phyloP scores from a whole-genome alignment of 257 asterid genomes.

The Solanum pennellii region DNA sequence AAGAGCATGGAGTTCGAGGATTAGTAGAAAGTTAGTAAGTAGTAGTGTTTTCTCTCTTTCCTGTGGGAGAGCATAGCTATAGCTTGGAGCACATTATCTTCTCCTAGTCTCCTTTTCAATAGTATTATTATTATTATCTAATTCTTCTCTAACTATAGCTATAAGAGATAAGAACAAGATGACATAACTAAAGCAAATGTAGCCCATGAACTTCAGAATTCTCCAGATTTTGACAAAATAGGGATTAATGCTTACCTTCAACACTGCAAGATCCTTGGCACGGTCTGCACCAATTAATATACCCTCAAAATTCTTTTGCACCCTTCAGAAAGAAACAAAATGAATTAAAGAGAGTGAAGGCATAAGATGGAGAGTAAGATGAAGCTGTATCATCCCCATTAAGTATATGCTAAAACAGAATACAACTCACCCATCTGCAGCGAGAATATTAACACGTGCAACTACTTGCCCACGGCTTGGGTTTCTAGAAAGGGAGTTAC shows the following conservation, averaged over 20 bases:
- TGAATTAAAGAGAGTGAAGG: neutral
- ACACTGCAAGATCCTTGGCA: slow-evolving; percentile 92
- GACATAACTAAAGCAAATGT: neutral
- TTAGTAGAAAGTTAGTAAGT: neutral
- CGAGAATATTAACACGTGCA: slow-evolving; percentile 85
- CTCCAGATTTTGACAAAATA: neutral
- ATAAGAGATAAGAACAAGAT: neutral
- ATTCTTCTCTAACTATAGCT: neutral
- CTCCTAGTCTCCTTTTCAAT: neutral
- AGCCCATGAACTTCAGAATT: neutral
- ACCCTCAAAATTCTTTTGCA: slow-evolving; percentile 92
- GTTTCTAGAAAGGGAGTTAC: slow-evolving; percentile 87
- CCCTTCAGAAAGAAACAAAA: slow-evolving; percentile 29
- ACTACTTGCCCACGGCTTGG: slow-evolving; percentile 78
- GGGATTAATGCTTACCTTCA: slow-evolving; percentile 43
- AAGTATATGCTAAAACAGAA: neutral
- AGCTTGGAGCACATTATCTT: neutral
- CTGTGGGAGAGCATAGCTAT: neutral
- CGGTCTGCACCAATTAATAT: slow-evolving; percentile 91
- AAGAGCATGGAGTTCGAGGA: neutral
- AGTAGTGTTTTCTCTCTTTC: neutral
- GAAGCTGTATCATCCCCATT: neutral
- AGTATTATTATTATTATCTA: neutral
- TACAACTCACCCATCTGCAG: slow-evolving; percentile 77
- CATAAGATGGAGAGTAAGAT: neutral